phyloP scores from a whole-genome alignment of 768 basidiomycete species.

The Russula earlei region DNA sequence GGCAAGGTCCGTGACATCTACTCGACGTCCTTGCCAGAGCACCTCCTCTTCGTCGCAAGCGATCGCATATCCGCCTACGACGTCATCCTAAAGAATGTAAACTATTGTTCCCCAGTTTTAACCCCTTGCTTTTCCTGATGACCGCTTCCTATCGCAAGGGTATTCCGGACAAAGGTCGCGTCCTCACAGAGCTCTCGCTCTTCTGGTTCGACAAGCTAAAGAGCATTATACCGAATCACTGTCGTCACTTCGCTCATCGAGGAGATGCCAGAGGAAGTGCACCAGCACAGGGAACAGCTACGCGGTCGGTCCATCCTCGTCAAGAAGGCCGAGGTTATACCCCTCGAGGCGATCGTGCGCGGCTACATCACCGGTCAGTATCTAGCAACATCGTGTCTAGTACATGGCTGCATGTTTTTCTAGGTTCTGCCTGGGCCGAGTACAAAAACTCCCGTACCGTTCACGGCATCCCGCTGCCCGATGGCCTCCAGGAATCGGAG shows the following conservation, averaged over 20 bases:
- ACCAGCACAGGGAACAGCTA: constrained; percentile 64
- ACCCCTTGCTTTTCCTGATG: background rate
- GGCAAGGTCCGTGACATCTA: constrained; percentile 99
- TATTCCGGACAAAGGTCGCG: constrained; percentile 86
- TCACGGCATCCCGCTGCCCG: constrained; percentile 71
- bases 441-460: constrained; percentile 84
- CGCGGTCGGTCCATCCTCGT: constrained; percentile 89
- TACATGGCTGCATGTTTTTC: background rate
- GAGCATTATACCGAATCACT: constrained; percentile 80
- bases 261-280: constrained; percentile 75
- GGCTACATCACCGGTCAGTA: constrained; percentile 91
- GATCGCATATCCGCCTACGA: constrained; percentile 97
- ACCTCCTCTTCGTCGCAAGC: constrained; percentile 86
- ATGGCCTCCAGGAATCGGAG: constrained; percentile 76
- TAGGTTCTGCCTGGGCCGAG: constrained; percentile 94
- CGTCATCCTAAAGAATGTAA: constrained; percentile 85
- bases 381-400: no score
- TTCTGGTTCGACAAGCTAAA: constrained; percentile 91
- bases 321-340: constrained; percentile 76
- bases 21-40: constrained; percentile 53
- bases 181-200: constrained; percentile 81
- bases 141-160: constrained; percentile 43
- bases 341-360: constrained; percentile 90
- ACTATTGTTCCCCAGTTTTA: background rate
- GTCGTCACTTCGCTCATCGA: constrained; percentile 69